These are phyloP conservation scores for Dactylonectria estremocensis DNA, from an alignment of 2,329 filamentous ascomycete genomes.

Conservation along the genomic window DNA sequence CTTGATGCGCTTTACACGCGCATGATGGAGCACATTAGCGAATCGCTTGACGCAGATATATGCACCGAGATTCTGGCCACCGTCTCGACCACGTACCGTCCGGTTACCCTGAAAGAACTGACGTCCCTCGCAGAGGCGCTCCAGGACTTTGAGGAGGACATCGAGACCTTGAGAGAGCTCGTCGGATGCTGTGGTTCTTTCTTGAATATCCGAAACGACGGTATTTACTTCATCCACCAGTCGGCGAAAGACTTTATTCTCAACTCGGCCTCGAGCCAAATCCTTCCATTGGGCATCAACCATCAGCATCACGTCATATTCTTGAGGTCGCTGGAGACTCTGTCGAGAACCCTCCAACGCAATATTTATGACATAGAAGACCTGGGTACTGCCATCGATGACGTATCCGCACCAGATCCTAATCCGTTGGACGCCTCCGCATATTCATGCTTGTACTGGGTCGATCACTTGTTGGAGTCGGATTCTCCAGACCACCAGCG, in stretches of 20 bases:
- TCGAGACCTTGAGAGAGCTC: conserved; percentile 43
- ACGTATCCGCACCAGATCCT: conserved; percentile 24
- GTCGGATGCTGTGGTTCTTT: conserved; percentile 57
- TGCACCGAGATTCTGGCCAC: conserved; percentile 55
- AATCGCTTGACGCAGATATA: conserved; percentile 47
- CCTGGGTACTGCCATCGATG: conserved; percentile 27
- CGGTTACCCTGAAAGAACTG: conserved; percentile 55
- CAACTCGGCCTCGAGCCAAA: conserved; percentile 40
- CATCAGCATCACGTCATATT: conserved; percentile 52
- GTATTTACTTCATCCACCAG: conserved; percentile 58
- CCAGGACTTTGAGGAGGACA: conserved; percentile 17
- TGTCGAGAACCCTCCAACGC: conserved; percentile 50
- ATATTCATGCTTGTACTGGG: conserved; percentile 46
- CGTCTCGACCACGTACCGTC: conserved; percentile 51
- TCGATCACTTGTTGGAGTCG: conserved; percentile 33
- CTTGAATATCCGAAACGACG: conserved; percentile 49
- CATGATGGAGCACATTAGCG: conserved; percentile 55
- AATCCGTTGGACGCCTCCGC: conserved; percentile 27
- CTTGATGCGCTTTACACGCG: conserved; percentile 55
- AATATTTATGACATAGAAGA: conserved; percentile 54
- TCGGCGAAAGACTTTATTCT: conserved; percentile 60
- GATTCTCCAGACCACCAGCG: background rate
- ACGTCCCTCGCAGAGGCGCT: conserved; percentile 35
- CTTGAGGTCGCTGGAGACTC: conserved; percentile 51
- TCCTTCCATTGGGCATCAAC: conserved; percentile 51